Base-by-base conservation (phyloP, 2,329 filamentous ascomycete genomes). In the Penicillium janthinellum region DNA sequence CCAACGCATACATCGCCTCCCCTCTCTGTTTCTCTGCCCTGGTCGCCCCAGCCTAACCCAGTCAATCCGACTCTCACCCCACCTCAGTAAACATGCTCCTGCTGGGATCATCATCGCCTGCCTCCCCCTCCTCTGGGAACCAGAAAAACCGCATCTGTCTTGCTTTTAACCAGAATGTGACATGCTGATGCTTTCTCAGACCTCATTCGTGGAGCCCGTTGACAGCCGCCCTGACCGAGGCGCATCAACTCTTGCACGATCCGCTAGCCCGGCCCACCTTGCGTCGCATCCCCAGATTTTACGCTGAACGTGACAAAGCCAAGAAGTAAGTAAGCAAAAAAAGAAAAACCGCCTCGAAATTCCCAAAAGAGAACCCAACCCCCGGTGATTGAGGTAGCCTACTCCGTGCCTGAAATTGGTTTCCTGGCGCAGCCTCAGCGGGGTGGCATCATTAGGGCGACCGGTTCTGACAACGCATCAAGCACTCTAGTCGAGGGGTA, bases 391-490 rank as follows among this genome's bases (percentile, higher is more conserved):
- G 54, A 58, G 63, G 64, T 63, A 65, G 64, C 57, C 67, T 68
- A 61, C 57, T 64, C 57, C 60, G 70, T 70, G 66, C 65, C 68
- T 70, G 68, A 67, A 64, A 66, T 68, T 71, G 64, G 63, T 44
- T 53, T 11, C 38, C 38, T 41, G 39, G 54, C 58, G 57, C 60
- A 64, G 63, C 56, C 63, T 61, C 64, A 64, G 64, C 59, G 59
- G 62, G 64, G 66, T 71, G 65, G 66, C 67, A 71, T 68, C 63
- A 66, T 64, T 63, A 67, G 65, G 64, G 63, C 64, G 64, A 69
- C 64, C 49, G 51, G 64, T 62, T 66, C 63, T 76, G 77, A 77
- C 77, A 79, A 77, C 77, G 71, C 77, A 79, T 79, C 75, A 73
- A 70, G 67, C 69, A 55, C 63, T 67, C 64, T 67, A 66, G 66